phyloP scores from a whole-genome alignment of 805 yeast species.

The Barnettozyma californica region DNA sequence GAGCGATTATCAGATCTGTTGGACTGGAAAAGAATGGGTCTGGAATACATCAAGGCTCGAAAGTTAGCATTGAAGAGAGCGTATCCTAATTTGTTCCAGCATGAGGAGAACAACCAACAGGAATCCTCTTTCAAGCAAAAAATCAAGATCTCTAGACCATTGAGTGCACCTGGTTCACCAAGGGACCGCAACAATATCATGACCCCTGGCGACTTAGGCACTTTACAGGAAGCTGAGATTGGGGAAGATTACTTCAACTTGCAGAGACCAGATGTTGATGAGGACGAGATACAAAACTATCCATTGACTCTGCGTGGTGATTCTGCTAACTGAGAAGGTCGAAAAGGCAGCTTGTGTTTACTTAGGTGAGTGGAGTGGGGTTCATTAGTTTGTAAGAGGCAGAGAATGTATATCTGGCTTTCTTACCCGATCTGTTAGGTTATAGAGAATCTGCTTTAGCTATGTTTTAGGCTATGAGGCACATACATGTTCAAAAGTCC shows the following conservation, averaged over 20 bases:
- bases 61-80: conserved; percentile 89
- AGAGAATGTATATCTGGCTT: not conserved
- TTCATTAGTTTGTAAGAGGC: too few species aligned
- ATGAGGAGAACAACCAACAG: conserved; percentile 23
- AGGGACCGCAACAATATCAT: conserved; percentile 66
- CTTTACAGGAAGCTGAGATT: conserved; percentile 82
- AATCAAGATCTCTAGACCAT: conserved; percentile 80
- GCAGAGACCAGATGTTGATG: conserved; percentile 39
- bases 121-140: conserved; percentile 34
- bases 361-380: too few species aligned
- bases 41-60: conserved; percentile 93
- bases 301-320: conserved; percentile 47
- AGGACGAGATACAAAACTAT: conserved; percentile 37
- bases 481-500: not conserved
- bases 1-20: conserved; percentile 88
- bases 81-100: conserved; percentile 73
- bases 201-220: conserved; percentile 99
- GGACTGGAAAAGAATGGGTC: conserved; percentile 98
- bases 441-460: not conserved
- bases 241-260: conserved; percentile 71
- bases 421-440: not conserved
- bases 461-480: not conserved
- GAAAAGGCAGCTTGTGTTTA: not conserved
- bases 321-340: conserved; percentile 25
- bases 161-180: conserved; percentile 97